Percentiles rank a stretch among this genome's conserved stretches.
These are phyloP conservation scores for Mucor piriformis DNA, from an alignment of 371 early-diverging fungal genomes.

Conservation along the genomic window DNA sequence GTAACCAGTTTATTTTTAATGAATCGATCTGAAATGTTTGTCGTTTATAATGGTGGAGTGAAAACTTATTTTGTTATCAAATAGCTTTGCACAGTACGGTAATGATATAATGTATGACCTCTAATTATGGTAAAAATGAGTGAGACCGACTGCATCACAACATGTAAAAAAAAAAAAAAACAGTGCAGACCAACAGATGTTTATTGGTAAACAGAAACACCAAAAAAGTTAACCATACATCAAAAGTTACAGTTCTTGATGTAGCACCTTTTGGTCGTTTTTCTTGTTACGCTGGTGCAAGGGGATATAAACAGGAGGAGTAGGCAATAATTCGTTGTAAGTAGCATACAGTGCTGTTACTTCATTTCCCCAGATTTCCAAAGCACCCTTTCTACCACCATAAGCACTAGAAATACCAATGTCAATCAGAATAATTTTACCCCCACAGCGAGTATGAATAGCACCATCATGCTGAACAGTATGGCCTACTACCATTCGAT, in stretches of 20 bases:
- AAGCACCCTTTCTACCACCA: slow-evolving; percentile 62
- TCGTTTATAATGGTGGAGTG: too few relatives aligned
- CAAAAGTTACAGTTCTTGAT: background rate
- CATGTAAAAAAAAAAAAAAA: too few relatives aligned
- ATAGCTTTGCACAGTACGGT: too few relatives aligned
- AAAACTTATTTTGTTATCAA: too few relatives aligned
- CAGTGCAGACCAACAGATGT: too few relatives aligned
- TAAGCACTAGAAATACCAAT: slow-evolving; percentile 75
- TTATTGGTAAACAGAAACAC: too few relatives aligned
- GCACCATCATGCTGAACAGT: slow-evolving; percentile 68
- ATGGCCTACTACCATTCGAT: slow-evolving; percentile 81
- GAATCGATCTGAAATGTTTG: too few relatives aligned
- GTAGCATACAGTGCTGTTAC: slow-evolving; percentile 34
- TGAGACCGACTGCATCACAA: too few relatives aligned
- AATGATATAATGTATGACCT: too few relatives aligned
- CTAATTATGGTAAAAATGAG: too few relatives aligned
- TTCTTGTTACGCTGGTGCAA: background rate
- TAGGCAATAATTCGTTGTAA: slow-evolving; percentile 12
- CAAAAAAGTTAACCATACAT: too few relatives aligned
- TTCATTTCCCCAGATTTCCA: slow-evolving; percentile 56
- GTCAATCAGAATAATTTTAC: slow-evolving; percentile 70
- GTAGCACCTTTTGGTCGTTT: background rate
- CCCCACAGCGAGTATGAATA: slow-evolving; percentile 67
- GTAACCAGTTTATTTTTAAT: too few relatives aligned
- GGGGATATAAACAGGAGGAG: slow-evolving; percentile 17